Percentiles rank a stretch among this genome's conserved stretches.
These are phyloP conservation scores for Aphanomyces stellatus DNA, from an alignment of 352 stramenopile genomes.

Conservation along the genomic window DNA sequence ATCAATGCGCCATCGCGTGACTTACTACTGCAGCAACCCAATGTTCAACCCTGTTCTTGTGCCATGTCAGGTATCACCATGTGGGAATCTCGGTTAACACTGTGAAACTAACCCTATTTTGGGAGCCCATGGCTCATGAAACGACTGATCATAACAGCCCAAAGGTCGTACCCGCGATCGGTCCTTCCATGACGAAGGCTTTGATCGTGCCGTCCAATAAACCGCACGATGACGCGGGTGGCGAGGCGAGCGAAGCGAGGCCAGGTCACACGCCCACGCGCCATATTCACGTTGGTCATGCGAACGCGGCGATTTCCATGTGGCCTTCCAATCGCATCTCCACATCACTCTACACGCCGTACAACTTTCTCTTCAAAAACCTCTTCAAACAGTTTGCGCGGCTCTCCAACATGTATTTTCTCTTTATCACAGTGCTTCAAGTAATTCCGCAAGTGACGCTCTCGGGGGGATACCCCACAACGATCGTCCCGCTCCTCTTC, in stretches of 20 bases:
- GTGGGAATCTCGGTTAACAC: too few relatives aligned
- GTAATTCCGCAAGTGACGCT: conserved; percentile 77
- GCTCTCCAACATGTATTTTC: conserved; percentile 88
- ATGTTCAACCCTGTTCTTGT: too few relatives aligned
- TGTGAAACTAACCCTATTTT: too few relatives aligned
- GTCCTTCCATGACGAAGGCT: not conserved
- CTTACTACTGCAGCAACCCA: too few relatives aligned
- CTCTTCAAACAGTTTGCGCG: conserved; percentile 72
- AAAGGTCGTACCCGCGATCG: not conserved
- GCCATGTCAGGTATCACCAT: too few relatives aligned
- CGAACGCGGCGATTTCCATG: too few relatives aligned
- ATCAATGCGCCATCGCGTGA: too few relatives aligned
- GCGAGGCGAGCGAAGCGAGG: not conserved
- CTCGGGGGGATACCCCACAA: conserved; percentile 70
- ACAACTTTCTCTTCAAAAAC: conserved; percentile 63
- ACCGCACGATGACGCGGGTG: not conserved
- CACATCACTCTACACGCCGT: conserved; percentile 47
- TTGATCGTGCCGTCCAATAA: not conserved
- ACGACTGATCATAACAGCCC: not conserved
- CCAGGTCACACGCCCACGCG: too few relatives aligned
- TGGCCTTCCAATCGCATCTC: conserved; percentile 44
- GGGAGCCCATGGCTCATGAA: not conserved
- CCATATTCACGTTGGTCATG: too few relatives aligned
- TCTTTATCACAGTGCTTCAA: conserved; percentile 81
- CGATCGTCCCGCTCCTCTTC: conserved; percentile 73